These are phyloP conservation scores for Cystobasidiaceae sp. DNA, from an alignment of 1,284 basidiomycete genomes.

Conservation along the genomic window DNA sequence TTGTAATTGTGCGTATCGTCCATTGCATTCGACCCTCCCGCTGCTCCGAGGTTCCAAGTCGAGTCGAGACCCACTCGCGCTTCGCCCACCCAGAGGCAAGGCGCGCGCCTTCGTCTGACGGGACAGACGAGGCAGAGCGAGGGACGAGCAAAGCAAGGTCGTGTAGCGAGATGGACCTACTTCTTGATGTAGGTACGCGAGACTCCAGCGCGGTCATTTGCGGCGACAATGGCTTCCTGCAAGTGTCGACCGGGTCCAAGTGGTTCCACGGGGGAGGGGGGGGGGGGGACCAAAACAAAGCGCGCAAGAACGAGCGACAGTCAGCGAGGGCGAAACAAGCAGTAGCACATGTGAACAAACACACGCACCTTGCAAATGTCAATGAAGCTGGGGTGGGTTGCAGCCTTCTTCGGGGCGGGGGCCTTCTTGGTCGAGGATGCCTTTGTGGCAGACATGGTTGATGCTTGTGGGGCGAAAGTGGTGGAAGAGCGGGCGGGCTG, in stretches of 20 bases:
- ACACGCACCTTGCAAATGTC: slow-evolving; percentile 19
- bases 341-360: neutral
- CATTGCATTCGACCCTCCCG: neutral
- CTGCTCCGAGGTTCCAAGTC: no score
- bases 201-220: slow-evolving; percentile 12
- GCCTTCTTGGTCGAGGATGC: slow-evolving; percentile 2
- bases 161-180: neutral
- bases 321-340: neutral
- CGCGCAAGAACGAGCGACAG: neutral
- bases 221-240: slow-evolving; percentile 30
- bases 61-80: slow-evolving; percentile 24
- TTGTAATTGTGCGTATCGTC: neutral
- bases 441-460: slow-evolving; percentile 12
- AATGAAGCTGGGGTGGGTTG: slow-evolving; percentile 22
- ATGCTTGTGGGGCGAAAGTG: neutral
- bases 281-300: neutral
- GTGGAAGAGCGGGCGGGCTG: neutral
- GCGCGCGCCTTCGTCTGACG: neutral
- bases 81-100: neutral
- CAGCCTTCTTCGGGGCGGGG: neutral
- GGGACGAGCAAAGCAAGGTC: neutral
- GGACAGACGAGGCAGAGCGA: neutral
- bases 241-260: neutral
- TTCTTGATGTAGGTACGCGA: slow-evolving; percentile 30
- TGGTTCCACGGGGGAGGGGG: neutral